These are phyloP conservation scores for Fusarium newnesense DNA, from an alignment of 2,329 filamentous ascomycete genomes.

Conservation along the genomic window DNA sequence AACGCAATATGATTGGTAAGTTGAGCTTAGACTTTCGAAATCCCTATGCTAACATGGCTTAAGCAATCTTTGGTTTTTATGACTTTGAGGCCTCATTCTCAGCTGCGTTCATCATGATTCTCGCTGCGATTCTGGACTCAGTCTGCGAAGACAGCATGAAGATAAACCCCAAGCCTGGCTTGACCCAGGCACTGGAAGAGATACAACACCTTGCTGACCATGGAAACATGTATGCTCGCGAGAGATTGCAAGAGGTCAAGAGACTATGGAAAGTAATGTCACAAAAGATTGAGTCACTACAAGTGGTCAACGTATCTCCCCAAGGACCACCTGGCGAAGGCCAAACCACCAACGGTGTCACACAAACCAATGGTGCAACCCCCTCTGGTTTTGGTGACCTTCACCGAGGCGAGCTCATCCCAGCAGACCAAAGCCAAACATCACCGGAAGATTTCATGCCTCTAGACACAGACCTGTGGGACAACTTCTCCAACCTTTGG, in stretches of 20 bases:
- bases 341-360: neutral
- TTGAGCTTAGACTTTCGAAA: accelerated
- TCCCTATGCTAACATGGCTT: neutral
- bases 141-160: conserved; percentile 40
- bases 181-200: conserved; percentile 42
- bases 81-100: conserved; percentile 44
- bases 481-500: conserved; percentile 44
- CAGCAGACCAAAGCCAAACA: conserved; percentile 17
- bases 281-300: conserved; percentile 40
- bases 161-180: conserved; percentile 40
- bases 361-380: conserved; percentile 11
- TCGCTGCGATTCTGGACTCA: conserved; percentile 41
- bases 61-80: conserved; percentile 42
- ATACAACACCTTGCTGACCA: conserved; percentile 44
- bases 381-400: conserved; percentile 4
- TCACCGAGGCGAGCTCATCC: neutral
- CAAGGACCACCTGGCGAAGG: conserved; percentile 15
- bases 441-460: conserved; percentile 36
- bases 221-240: conserved; percentile 42
- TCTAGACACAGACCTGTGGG: conserved; percentile 42
- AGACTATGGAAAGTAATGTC: conserved; percentile 42
- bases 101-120: conserved; percentile 44
- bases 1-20: conserved; percentile 45
- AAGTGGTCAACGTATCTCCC: conserved; percentile 41
- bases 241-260: conserved; percentile 41